Evolutionary conservation across 371 early-diverging fungal species (phyloP), one percentile per base, ranked within the genome.

Genomic region (Coemansia sp.): DNA sequence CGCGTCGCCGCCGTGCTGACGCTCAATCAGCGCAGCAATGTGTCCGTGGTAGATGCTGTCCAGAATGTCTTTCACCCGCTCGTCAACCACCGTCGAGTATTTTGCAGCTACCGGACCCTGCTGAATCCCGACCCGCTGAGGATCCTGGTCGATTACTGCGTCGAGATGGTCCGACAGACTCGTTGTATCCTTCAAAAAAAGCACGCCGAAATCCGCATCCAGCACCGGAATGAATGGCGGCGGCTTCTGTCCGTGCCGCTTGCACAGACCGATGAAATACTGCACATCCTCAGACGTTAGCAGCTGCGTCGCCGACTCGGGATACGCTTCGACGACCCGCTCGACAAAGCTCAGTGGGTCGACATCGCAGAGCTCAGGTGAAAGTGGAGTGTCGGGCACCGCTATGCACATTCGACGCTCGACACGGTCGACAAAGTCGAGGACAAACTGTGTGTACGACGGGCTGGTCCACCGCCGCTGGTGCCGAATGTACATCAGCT

Each of bases 121-220:
- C 57, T 95, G 84, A 60, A 95, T 94, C 76, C 88, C 88, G 4
- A 91, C 90, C 11, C 97, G 86, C 70, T 88, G 87, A n/a, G 91
- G 88, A 79, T 97, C 97, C 70, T 90, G 89, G 60, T 85, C 94
- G 9, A 90, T 87, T 39, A 95, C 90, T 31, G 95, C 91, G 55
- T 88, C 89, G 16, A 95, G 77, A 60, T 94, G 89, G 70, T 95
- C 95, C 2, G 91, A 86, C 78, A 94, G 95, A 95, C 95, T 94
- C 52, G 92, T 82, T 13, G 91, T 91, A 77, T 94, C 93, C 86
- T 97, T 97, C 86, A 91, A 90, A 85, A 95, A 88, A 93, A 94
- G 93, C 55, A 88, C 85, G 76, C 93, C 93, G 77, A 97, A 93
- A 75, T 91, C 89, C 73, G 88, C 89, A 67, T 95, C 95, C 56